Conservation (phyloP, 495 filamentous ascomycete species). For the Podospora anserina region DNA sequence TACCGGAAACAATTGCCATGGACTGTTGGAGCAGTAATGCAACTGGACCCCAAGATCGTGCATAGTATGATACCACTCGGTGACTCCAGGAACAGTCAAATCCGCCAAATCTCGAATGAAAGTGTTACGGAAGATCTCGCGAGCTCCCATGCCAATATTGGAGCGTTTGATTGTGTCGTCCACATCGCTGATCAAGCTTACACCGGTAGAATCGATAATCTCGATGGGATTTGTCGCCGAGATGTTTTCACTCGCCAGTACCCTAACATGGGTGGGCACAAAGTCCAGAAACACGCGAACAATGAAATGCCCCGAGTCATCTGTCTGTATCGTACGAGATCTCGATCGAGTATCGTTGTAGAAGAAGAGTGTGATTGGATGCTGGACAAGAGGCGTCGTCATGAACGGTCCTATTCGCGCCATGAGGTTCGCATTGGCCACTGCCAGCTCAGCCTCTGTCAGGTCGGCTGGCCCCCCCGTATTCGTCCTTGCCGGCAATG, state of each 20-base stretch:
- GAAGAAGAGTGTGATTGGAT: constrained; percentile 86
- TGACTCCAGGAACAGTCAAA: constrained; percentile 78
- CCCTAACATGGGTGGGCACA: constrained; percentile 80
- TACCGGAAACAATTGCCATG: constrained; percentile 93
- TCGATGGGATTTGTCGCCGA: constrained; percentile 72
- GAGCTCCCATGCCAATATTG: constrained; percentile 76
- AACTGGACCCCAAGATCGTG: constrained; percentile 75
- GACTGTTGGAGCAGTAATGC: constrained; percentile 91
- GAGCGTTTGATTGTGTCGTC: constrained; percentile 98
- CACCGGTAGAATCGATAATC: constrained; percentile 72
- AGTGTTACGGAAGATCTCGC: constrained; percentile 92
- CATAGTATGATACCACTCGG: constrained; percentile 80
- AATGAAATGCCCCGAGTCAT: constrained; percentile 83
- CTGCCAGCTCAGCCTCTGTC: constrained; percentile 63
- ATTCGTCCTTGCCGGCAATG: constrained; percentile 31
- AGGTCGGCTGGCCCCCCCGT: constrained; percentile 58
- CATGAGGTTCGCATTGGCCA: constrained; percentile 84
- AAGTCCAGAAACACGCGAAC: constrained; percentile 78
- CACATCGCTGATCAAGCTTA: constrained; percentile 95
- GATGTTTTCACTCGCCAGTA: constrained; percentile 81
- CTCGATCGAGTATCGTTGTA: constrained; percentile 77
- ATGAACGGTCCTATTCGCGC: constrained; percentile 84
- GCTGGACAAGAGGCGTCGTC: constrained; percentile 67
- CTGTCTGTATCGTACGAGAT: constrained; percentile 73
- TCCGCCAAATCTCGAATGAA: constrained; percentile 84